These are phyloP conservation scores for Clitocybe nebularis DNA, from an alignment of 1,284 basidiomycete genomes.

Conservation along the genomic window DNA sequence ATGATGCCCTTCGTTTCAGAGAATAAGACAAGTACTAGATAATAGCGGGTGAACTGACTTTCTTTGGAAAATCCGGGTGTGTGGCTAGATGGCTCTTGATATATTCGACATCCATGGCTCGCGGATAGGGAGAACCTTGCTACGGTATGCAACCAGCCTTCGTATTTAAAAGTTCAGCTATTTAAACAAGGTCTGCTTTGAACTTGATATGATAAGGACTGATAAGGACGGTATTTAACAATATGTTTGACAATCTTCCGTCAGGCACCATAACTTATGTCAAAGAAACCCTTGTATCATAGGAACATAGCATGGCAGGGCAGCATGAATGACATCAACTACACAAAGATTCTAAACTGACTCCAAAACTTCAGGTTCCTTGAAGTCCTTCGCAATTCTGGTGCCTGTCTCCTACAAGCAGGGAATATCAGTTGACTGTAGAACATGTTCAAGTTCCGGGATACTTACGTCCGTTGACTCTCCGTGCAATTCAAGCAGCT, in stretches of 20 bases:
- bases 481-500: conserved; percentile 94
- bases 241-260: not conserved
- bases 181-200: too few relatives aligned
- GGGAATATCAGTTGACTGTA: conserved; percentile 12
- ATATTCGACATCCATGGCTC: conserved; percentile 76
- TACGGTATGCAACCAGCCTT: too few relatives aligned
- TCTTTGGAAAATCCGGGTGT: conserved; percentile 85
- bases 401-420: conserved; percentile 80
- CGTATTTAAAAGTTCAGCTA: too few relatives aligned
- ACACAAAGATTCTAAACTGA: conserved; percentile 57
- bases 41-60: conserved; percentile 45
- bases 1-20: conserved; percentile 56
- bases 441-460: too few relatives aligned
- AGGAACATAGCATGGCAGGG: conserved; percentile 14
- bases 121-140: conserved; percentile 5
- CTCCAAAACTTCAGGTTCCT: conserved; percentile 86
- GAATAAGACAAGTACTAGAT: conserved; percentile 2
- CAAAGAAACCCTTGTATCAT: conserved; percentile 10
- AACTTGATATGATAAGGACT: too few relatives aligned
- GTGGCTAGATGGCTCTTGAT: conserved; percentile 64
- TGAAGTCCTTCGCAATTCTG: conserved; percentile 86
- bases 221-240: too few relatives aligned
- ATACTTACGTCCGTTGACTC: conserved; percentile 84
- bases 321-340: conserved; percentile 15
- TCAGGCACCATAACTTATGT: not conserved